These are phyloP conservation scores for Parasitella parasitica DNA, from an alignment of 371 early-diverging fungal genomes.

Conservation along the genomic window DNA sequence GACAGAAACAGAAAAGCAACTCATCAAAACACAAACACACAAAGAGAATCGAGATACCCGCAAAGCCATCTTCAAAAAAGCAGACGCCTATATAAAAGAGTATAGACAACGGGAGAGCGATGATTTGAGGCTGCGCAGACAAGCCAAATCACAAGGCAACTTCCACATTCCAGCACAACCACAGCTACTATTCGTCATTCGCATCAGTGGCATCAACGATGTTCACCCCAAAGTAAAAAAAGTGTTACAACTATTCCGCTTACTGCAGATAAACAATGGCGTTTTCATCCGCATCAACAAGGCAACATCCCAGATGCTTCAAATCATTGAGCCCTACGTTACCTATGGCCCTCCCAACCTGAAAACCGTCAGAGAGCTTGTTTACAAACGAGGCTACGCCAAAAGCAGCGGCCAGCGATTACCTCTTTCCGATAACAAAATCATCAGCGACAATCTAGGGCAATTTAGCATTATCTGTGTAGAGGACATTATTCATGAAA, in stretches of 20 bases:
- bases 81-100: conserved; percentile 94
- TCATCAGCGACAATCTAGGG: conserved; percentile 91
- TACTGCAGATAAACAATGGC: conserved; percentile 97
- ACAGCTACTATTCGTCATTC: conserved; percentile 94
- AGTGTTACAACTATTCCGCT: conserved; percentile 96
- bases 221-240: conserved; percentile 97
- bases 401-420: conserved; percentile 90
- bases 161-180: conserved; percentile 94
- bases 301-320: conserved; percentile 96
- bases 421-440: conserved; percentile 92
- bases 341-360: conserved; percentile 96
- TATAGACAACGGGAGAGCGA: conserved; percentile 86
- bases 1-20: conserved; percentile 69
- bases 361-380: conserved; percentile 95
- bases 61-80: conserved; percentile 93
- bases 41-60: conserved; percentile 50
- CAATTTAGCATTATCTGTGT: conserved; percentile 94
- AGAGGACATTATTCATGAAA: conserved; percentile 98
- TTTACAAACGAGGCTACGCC: conserved; percentile 98
- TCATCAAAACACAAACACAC: conserved; percentile 47
- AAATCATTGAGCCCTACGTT: conserved; percentile 96
- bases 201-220: conserved; percentile 94
- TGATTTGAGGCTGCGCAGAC: conserved; percentile 83
- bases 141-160: conserved; percentile 83
- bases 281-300: conserved; percentile 97